phyloP scores from a whole-genome alignment of 805 yeast genomes.

The Ascoidea tarda region DNA sequence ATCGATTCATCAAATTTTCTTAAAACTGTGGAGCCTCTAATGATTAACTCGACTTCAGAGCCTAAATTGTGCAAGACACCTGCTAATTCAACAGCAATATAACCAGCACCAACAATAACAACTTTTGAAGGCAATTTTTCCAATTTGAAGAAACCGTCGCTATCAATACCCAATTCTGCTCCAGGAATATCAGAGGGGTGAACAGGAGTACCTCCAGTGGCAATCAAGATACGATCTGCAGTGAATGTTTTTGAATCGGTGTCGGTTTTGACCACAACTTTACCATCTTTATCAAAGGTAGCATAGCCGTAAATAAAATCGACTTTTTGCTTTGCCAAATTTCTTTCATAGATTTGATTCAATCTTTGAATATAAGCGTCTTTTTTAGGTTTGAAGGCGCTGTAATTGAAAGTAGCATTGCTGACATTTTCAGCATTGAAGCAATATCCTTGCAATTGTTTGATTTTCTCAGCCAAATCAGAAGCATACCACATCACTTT shows the following conservation, averaged over 20 bases:
- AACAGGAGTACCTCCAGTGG: slow-evolving; percentile 85
- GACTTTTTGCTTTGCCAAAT: slow-evolving; percentile 79
- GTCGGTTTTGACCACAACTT: slow-evolving; percentile 62
- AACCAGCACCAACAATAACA: slow-evolving; percentile 96
- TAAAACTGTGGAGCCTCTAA: slow-evolving; percentile 84
- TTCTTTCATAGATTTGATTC: slow-evolving; percentile 87
- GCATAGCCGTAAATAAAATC: slow-evolving; percentile 83
- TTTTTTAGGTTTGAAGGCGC: slow-evolving; percentile 66
- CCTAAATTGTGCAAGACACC: slow-evolving; percentile 90
- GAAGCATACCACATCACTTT: slow-evolving; percentile 98
- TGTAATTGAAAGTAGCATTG: slow-evolving; percentile 67
- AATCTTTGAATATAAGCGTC: slow-evolving; percentile 82
- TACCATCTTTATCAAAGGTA: slow-evolving; percentile 50
- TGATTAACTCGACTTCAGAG: slow-evolving; percentile 70
- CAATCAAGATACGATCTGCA: slow-evolving; percentile 75
- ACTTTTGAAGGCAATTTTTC: slow-evolving; percentile 79
- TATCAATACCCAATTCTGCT: slow-evolving; percentile 66
- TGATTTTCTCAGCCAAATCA: slow-evolving; percentile 65
- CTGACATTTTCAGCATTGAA: slow-evolving; percentile 39
- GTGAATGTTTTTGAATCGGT: slow-evolving; percentile 45
- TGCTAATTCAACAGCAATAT: slow-evolving; percentile 90
- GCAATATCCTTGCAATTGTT: slow-evolving; percentile 74
- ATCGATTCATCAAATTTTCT: slow-evolving; percentile 78
- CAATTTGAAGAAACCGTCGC: slow-evolving; percentile 84
- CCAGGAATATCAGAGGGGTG: slow-evolving; percentile 65